Conservation (phyloP, 495 filamentous ascomycete genomes). For the Trichoderma orchidacearum region DNA sequence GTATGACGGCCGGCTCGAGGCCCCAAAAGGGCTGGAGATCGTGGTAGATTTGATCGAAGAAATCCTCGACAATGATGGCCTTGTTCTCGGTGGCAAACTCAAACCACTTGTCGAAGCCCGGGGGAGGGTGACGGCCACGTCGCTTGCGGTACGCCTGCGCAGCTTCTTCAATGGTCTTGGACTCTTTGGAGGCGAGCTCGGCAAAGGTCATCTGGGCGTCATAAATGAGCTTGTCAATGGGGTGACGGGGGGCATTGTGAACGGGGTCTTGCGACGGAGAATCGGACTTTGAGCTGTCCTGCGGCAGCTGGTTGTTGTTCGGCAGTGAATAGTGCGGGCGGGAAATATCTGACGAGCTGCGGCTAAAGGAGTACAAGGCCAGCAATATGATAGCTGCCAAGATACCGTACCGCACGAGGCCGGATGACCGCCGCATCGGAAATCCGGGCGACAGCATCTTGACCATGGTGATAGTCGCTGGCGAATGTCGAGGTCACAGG, state of each 20-base stretch:
- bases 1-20: constrained; percentile 38
- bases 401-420: constrained; percentile 19
- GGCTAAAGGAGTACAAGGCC: constrained; percentile 15
- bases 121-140: constrained; percentile 58
- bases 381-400: constrained; percentile 17
- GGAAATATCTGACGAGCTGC: neutral
- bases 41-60: constrained; percentile 57
- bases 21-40: constrained; percentile 64
- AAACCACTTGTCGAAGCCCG: constrained; percentile 60
- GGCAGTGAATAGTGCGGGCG: neutral
- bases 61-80: constrained; percentile 53
- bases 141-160: constrained; percentile 47
- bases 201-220: constrained; percentile 26
- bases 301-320: neutral
- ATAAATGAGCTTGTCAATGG: constrained; percentile 33
- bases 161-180: constrained; percentile 39
- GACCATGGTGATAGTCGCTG: constrained; percentile 3
- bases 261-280: neutral
- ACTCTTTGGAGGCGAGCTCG: constrained; percentile 22
- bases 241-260: constrained; percentile 14
- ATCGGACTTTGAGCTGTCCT: neutral
- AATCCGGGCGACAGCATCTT: constrained; percentile 23
- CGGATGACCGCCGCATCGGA: constrained; percentile 22
- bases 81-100: constrained; percentile 45
- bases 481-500: neutral